A percentile compares a stretch with the other conserved stretches of the same genome.
These are phyloP conservation scores for Lenwebbia sp. DNA, from an alignment of 345 rosid species.

Conservation along the genomic window DNA sequence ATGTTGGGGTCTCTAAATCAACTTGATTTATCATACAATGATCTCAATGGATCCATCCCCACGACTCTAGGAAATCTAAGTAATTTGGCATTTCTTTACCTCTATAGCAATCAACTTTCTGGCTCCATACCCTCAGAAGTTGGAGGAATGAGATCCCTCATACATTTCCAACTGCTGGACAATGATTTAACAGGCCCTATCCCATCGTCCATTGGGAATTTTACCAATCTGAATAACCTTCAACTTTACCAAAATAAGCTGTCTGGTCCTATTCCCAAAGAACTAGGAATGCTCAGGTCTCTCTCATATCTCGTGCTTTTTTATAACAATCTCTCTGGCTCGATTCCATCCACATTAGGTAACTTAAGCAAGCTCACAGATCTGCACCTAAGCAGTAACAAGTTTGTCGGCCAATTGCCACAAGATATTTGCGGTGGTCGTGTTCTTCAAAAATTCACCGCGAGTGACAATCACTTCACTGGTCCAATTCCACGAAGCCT, in stretches of 20 bases:
- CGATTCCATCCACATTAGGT: background rate
- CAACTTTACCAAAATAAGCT: accelerated
- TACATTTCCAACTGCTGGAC: background rate
- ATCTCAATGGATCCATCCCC: background rate
- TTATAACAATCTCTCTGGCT: too few species aligned
- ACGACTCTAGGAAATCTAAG: background rate
- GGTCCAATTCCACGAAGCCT: accelerated
- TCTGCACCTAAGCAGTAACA: accelerated
- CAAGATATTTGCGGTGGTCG: accelerated
- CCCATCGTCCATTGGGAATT: background rate
- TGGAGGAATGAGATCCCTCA: background rate
- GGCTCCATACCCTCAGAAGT: background rate
- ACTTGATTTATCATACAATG: background rate
- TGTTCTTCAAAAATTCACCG: accelerated
- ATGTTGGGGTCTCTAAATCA: background rate
- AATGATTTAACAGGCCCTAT: background rate
- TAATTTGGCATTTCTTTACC: background rate
- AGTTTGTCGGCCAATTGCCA: background rate
- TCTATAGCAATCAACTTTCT: background rate
- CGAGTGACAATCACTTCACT: background rate
- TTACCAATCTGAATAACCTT: background rate
- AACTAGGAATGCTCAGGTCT: too few species aligned
- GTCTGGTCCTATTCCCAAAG: background rate
- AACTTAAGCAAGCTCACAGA: background rate
- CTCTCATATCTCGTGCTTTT: too few species aligned